Percentiles rank a stretch among this genome's conserved stretches.
These are phyloP conservation scores for Sextonia rubra DNA, from an alignment of 164 flowering plant genomes.

Conservation along the genomic window DNA sequence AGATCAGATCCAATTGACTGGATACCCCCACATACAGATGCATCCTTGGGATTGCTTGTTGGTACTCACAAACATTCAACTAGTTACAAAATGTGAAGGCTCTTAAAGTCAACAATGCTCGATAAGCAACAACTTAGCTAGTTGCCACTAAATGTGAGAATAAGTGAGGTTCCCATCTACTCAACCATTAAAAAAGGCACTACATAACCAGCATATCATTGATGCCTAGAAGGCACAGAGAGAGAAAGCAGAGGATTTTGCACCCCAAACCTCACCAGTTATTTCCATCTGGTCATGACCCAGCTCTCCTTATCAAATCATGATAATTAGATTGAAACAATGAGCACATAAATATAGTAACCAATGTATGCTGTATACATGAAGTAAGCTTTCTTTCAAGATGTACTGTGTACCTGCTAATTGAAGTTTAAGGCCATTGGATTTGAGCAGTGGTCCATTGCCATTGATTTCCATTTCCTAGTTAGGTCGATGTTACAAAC, in stretches of 20 bases:
- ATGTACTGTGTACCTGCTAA: slow-evolving; percentile 19
- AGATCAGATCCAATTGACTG: slow-evolving; percentile 91
- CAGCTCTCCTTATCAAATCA: background rate
- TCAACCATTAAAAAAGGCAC: background rate
- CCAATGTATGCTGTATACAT: background rate
- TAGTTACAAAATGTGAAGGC: background rate
- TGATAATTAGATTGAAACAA: background rate
- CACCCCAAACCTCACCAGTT: too few species aligned
- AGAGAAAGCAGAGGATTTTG: too few species aligned
- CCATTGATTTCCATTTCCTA: slow-evolving; percentile 44
- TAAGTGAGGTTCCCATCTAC: background rate
- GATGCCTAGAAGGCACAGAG: too few species aligned
- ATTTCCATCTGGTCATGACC: background rate
- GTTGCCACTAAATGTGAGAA: background rate
- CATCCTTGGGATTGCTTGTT: slow-evolving; percentile 33
- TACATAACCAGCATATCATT: too few species aligned
- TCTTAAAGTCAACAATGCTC: background rate
- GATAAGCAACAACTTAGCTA: background rate
- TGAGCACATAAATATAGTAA: background rate
- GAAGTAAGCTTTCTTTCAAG: background rate
- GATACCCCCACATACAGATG: slow-evolving; percentile 71
- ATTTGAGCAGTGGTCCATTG: slow-evolving; percentile 24
- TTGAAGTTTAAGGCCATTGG: slow-evolving; percentile 17
- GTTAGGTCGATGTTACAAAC: background rate
- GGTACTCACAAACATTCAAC: background rate